Conservation (phyloP, 208 protist species). For the Wallacemonas sp. region DNA sequence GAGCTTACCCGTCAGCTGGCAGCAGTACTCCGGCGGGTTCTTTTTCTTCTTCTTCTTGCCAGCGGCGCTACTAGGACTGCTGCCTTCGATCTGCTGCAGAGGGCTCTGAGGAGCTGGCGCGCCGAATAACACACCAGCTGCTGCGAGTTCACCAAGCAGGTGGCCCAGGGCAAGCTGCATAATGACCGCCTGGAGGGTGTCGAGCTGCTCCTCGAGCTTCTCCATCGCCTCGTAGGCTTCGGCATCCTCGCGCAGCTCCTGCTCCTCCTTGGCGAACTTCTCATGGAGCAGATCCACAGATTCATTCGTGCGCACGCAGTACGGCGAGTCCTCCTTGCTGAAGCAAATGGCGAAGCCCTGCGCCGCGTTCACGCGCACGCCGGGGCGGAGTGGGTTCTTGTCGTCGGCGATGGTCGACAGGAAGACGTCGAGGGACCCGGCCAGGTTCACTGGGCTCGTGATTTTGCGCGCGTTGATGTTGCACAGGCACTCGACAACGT, state of each 20-base stretch:
- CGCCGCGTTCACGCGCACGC: slow-evolving; percentile 44
- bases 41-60: slow-evolving; percentile 50
- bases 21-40: slow-evolving; percentile 75
- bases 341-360: slow-evolving; percentile 75
- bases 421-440: slow-evolving; percentile 37
- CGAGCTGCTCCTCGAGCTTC: slow-evolving; percentile 69
- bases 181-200: slow-evolving; percentile 65
- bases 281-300: slow-evolving; percentile 54
- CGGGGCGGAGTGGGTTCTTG: slow-evolving; percentile 36
- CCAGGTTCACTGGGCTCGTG: slow-evolving; percentile 42
- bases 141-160: slow-evolving; percentile 60
- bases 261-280: slow-evolving; percentile 55
- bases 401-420: slow-evolving; percentile 56
- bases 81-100: neutral
- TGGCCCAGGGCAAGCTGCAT: slow-evolving; percentile 75
- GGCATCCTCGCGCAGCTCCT: slow-evolving; percentile 40
- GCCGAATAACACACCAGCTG: slow-evolving; percentile 21
- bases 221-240: slow-evolving; percentile 51
- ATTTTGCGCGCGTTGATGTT: slow-evolving; percentile 70
- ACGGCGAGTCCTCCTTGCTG: slow-evolving; percentile 64
- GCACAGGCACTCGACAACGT: slow-evolving; percentile 62
- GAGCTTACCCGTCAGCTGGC: slow-evolving; percentile 83
- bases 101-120: neutral
- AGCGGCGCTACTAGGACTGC: neutral
- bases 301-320: slow-evolving; percentile 55